phyloP scores from a whole-genome alignment of 2,329 filamentous ascomycete species.

The Myriosclerotinia duriaeana region DNA sequence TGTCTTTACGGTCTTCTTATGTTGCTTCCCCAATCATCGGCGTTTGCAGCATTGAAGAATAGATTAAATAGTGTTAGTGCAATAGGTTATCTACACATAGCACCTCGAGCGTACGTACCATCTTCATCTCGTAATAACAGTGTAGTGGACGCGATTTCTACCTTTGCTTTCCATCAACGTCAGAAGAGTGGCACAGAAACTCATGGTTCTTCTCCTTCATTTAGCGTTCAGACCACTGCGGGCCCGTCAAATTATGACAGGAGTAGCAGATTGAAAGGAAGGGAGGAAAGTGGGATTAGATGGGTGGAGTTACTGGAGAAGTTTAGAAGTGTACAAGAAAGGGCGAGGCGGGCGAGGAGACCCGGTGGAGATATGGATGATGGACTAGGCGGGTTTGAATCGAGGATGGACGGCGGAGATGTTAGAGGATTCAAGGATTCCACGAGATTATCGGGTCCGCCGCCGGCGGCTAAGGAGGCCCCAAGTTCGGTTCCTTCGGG shows the following conservation, averaged over 20 bases:
- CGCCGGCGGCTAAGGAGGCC: constrained; percentile 50
- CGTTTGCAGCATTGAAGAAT: constrained; percentile 95
- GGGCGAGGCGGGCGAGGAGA: constrained; percentile 69
- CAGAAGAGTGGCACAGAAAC: constrained; percentile 38
- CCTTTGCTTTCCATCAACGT: constrained; percentile 39
- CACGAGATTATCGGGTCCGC: constrained; percentile 41
- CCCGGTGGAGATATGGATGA: constrained; percentile 48
- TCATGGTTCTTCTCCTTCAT: constrained; percentile 38
- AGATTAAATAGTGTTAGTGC: constrained; percentile 94
- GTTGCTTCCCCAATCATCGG: constrained; percentile 96
- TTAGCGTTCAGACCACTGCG: constrained; percentile 50
- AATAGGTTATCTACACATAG: constrained; percentile 89
- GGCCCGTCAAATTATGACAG: constrained; percentile 63
- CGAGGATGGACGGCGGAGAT: constrained; percentile 37
- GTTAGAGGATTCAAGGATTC: constrained; percentile 43
- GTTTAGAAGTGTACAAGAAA: constrained; percentile 88
- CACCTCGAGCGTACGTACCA: constrained; percentile 69
- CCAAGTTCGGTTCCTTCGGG: constrained; percentile 43
- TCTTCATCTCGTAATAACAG: constrained; percentile 41
- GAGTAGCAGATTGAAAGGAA: constrained; percentile 69
- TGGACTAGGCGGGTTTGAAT: constrained; percentile 52
- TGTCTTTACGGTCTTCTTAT: constrained; percentile 96
- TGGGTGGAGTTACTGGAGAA: constrained; percentile 95
- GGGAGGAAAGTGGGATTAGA: constrained; percentile 80
- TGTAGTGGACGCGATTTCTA: constrained; percentile 40